phyloP scores from a whole-genome alignment of 768 basidiomycete genomes.

The Lentinula guzmanii region DNA sequence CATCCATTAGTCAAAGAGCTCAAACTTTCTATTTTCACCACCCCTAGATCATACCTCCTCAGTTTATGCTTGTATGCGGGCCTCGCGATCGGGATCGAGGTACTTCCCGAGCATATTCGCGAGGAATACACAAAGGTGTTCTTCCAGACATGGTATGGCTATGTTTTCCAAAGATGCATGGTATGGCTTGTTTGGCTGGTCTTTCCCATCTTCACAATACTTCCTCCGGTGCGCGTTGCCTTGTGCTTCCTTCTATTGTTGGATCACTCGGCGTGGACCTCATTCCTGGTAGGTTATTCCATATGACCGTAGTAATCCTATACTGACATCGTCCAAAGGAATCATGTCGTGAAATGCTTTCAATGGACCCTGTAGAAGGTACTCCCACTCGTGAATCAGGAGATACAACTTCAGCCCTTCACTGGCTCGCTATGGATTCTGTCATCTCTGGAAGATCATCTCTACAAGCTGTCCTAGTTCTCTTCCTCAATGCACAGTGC shows the following conservation, averaged over 20 bases:
- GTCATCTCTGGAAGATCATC: background rate
- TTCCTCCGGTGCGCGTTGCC: background rate
- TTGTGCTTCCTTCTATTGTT: background rate
- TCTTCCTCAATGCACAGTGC: background rate
- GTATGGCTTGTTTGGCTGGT: background rate
- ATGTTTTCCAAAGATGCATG: background rate
- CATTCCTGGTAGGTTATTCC: conserved; percentile 11
- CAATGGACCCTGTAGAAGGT: background rate
- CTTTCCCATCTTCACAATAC: background rate
- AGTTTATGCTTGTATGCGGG: background rate
- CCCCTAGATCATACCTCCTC: background rate
- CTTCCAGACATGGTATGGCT: background rate
- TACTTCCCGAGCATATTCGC: background rate
- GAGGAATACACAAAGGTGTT: background rate
- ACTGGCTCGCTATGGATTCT: background rate
- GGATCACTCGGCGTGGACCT: conserved; percentile 2
- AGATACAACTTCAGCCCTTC: background rate
- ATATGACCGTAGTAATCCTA: conserved; percentile 9
- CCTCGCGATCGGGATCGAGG: background rate
- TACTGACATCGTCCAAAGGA: background rate
- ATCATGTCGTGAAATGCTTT: background rate
- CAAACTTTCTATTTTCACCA: background rate
- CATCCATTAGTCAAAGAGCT: background rate
- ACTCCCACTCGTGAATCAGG: background rate
- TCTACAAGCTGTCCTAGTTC: background rate